Evolutionary conservation across 2,329 filamentous ascomycete species (phyloP), one percentile per base, ranked within the genome.

Genomic region (Fusarium chlamydosporum): DNA sequence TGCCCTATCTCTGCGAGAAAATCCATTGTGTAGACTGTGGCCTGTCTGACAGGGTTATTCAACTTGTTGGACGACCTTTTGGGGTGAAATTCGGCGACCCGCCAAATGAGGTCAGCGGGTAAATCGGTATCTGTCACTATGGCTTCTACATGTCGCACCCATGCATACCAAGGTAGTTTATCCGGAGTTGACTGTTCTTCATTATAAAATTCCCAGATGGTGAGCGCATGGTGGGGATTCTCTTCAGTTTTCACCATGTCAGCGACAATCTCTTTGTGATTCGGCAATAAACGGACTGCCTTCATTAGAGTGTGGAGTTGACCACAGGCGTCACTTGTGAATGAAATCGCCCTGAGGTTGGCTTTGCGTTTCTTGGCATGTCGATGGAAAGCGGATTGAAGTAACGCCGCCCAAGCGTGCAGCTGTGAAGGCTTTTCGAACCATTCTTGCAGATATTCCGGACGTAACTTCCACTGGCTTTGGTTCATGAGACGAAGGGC

Each of bases 111-210:
- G 16, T 33, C 20, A 11, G 67, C 34, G 8, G 64, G 56, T 13
- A 80, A 35, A 7, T 70, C 48, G 5, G 72, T 59, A 52, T 81
- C 78, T 37, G 73, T 73, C 61, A 81, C 74, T 61, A 82, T 77
- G 27, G 56, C 47, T 38, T 79, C 70, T 6, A 75, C 42, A 54
- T 80, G 75, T 6, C 68, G 71, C 18, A 56, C 60, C 80, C 80
- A 82, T 13, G 70, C 50, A 15, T 70, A 70, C 78, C 79, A 81
- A 16, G 72, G 50, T 75, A 79, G 79, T 6, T 70, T 70, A 18
- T 66, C 53, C 33, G 54, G 42, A 4, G 12, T 37, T 15, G 26
- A 8, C 13, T 38, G 37, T 5, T 47, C 53, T 27, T 42, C 35
- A 11, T 67, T 70, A 20, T 70, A 70, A 3, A 42, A 34, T 35